Evolutionary conservation across 441 rosid genomes (phyloP).

Genomic region (Theobroma grandiflorum): DNA sequence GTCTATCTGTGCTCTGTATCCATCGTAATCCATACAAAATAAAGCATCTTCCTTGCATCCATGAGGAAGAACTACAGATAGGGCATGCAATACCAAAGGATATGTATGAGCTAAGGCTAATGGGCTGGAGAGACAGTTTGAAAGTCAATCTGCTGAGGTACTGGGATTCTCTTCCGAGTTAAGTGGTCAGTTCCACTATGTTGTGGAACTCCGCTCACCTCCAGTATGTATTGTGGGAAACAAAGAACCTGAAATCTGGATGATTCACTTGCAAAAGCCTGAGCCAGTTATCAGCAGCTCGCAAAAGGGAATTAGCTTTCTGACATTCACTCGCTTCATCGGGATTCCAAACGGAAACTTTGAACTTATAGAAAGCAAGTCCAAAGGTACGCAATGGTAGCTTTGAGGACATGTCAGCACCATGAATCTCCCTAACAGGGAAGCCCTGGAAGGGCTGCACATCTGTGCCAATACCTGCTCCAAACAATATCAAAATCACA

Average conservation of each 20-base stretch:
- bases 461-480: constrained; percentile 45
- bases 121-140: not conserved
- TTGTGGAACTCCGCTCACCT: constrained; percentile 29
- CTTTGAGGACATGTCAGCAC: constrained; percentile 44
- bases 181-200: not conserved
- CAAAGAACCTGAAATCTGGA: constrained; percentile 80
- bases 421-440: constrained; percentile 41
- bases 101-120: not conserved
- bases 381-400: constrained; percentile 72
- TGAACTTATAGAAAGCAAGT: constrained; percentile 82
- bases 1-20: not conserved
- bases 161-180: constrained; percentile 17
- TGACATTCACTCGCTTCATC: constrained; percentile 60
- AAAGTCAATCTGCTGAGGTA: not conserved
- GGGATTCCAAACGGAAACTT: constrained; percentile 80
- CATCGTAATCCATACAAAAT: not conserved
- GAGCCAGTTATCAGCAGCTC: constrained; percentile 78
- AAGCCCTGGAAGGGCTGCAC: constrained; percentile 34
- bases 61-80: constrained; percentile 12
- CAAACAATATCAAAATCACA: constrained; percentile 15
- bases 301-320: constrained; percentile 62
- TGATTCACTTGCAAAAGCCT: constrained; percentile 68
- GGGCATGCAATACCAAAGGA: not conserved
- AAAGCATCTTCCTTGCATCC: constrained; percentile 6
- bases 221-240: constrained; percentile 51